A percentile compares a stretch with the other conserved stretches of the same genome.
Evolutionary conservation across 1,284 basidiomycete species (phyloP).

Genomic region (Ceraceosorus guamensis): DNA sequence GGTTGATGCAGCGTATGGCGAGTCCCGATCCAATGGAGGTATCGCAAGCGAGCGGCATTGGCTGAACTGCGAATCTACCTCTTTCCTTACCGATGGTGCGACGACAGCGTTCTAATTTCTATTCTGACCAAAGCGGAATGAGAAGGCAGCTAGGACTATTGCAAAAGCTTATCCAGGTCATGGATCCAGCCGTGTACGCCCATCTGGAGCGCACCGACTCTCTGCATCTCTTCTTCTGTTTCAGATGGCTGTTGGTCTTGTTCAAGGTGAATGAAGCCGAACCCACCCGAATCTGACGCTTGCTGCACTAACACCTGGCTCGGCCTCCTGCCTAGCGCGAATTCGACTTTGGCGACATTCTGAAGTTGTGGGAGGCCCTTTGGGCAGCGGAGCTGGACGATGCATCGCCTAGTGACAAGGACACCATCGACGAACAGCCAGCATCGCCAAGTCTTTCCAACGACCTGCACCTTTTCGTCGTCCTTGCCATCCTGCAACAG

Average conservation of each 20-base stretch:
- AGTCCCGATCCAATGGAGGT: conserved; percentile 1
- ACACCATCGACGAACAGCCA: conserved; percentile 1
- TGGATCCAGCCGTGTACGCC: conserved; percentile 69
- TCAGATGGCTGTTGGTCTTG: conserved; percentile 60
- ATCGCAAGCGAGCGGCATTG: neutral
- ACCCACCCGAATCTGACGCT: conserved; percentile 24
- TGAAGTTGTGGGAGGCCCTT: conserved; percentile 73
- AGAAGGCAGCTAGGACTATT: conserved; percentile 80
- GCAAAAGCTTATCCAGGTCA: conserved; percentile 79
- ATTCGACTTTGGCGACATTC: conserved; percentile 79
- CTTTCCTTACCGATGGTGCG: neutral
- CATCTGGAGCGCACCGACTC: conserved; percentile 73
- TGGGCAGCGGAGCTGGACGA: conserved; percentile 23
- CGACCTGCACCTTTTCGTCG: conserved; percentile 85
- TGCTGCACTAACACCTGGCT: neutral
- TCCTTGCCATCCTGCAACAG: conserved; percentile 83
- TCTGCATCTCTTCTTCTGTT: conserved; percentile 95
- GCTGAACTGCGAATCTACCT: neutral
- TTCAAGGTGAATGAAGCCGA: conserved; percentile 20
- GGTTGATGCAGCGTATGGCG: conserved; percentile 90
- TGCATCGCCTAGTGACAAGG: too few species aligned
- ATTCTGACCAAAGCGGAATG: conserved; percentile 96
- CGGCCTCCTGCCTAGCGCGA: conserved; percentile 69
- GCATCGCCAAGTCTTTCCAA: conserved; percentile 32
- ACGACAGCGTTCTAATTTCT: conserved; percentile 73